Conservation (phyloP, 108 stramenopile species). For the Nannochloropsis salina region DNA sequence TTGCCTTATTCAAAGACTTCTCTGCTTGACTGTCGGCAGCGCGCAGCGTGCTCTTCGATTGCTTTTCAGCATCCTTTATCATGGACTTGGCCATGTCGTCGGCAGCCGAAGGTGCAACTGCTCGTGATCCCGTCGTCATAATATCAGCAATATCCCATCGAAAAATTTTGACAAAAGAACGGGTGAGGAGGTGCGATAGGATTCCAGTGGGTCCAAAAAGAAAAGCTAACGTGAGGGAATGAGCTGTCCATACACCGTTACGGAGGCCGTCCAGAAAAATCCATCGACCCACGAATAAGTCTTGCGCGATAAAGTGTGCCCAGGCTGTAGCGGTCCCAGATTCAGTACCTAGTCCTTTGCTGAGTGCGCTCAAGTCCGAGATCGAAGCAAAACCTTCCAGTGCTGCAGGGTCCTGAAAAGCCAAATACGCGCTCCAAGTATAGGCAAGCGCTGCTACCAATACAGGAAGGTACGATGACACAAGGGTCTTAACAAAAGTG, state of each 20-base stretch:
- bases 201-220: slow-evolving; percentile 43
- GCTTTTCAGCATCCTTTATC: slow-evolving; percentile 9
- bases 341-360: slow-evolving; percentile 39
- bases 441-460: slow-evolving; percentile 31
- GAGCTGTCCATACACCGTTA: slow-evolving; percentile 35
- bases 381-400: slow-evolving; percentile 36
- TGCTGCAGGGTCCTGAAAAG: slow-evolving; percentile 40
- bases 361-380: slow-evolving; percentile 27
- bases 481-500: slow-evolving; percentile 27
- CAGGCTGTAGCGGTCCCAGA: slow-evolving; percentile 35
- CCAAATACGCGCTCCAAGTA: slow-evolving; percentile 34
- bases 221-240: slow-evolving; percentile 35
- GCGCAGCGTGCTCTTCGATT: background rate
- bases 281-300: slow-evolving; percentile 46
- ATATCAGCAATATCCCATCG: slow-evolving; percentile 33
- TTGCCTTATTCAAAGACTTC: slow-evolving; percentile 29
- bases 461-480: slow-evolving; percentile 27
- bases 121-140: slow-evolving; percentile 25
- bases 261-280: slow-evolving; percentile 41
- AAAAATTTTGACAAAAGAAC: slow-evolving; percentile 25
- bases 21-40: slow-evolving; percentile 12
- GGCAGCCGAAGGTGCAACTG: background rate
- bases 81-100: background rate
- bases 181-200: slow-evolving; percentile 36
- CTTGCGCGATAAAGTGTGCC: slow-evolving; percentile 41